These are phyloP conservation scores for Pseudopyricularia cyperi DNA, from an alignment of 2,329 filamentous ascomycete genomes.

Conservation along the genomic window DNA sequence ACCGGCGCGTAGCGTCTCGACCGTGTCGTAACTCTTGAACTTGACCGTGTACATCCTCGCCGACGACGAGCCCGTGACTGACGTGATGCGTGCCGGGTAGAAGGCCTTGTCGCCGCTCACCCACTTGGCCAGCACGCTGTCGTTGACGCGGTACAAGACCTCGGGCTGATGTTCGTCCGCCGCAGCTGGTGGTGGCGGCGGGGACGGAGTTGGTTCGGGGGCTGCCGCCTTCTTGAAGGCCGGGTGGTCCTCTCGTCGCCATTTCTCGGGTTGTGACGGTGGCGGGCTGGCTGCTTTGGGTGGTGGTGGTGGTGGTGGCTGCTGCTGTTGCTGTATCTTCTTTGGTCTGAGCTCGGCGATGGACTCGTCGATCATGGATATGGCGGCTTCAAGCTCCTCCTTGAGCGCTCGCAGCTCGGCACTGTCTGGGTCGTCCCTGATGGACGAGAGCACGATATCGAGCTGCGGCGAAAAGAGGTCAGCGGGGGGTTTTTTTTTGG, in stretches of 20 bases:
- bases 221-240: constrained; percentile 50
- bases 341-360: constrained; percentile 67
- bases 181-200: constrained; percentile 14
- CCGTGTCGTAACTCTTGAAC: constrained; percentile 82
- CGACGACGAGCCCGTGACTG: constrained; percentile 82
- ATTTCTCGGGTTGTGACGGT: constrained; percentile 43
- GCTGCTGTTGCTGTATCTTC: constrained; percentile 26
- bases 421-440: constrained; percentile 71
- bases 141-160: constrained; percentile 68
- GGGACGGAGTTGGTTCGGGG: constrained; percentile 11
- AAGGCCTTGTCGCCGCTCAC: constrained; percentile 76
- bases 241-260: constrained; percentile 69
- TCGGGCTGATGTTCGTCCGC: constrained; percentile 40
- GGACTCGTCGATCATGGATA: constrained; percentile 65
- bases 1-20: constrained; percentile 67
- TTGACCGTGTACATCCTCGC: constrained; percentile 89
- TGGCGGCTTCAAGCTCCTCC: constrained; percentile 69
- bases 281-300: constrained; percentile 21
- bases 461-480: constrained; percentile 35
- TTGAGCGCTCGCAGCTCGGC: constrained; percentile 64
- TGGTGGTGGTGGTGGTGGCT: constrained; percentile 11
- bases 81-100: constrained; percentile 86
- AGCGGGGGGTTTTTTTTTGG: not conserved
- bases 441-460: constrained; percentile 61
- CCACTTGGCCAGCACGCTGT: constrained; percentile 85